Conservation (phyloP, 208 protist species). For the Trypanosoma caninum region DNA sequence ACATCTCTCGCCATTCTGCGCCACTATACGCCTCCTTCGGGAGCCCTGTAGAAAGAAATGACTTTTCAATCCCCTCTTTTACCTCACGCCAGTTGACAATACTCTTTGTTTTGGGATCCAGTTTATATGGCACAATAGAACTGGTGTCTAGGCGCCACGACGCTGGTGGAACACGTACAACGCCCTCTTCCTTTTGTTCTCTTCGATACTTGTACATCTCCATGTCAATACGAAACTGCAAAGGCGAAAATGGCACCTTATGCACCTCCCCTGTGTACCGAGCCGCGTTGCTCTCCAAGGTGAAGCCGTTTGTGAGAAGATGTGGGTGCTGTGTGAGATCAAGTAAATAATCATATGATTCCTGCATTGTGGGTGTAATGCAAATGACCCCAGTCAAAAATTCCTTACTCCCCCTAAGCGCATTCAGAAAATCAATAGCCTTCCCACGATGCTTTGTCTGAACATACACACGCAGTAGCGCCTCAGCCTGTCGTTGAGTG, state of each 20-base stretch:
- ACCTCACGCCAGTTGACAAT: conserved; percentile 88
- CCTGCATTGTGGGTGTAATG: conserved; percentile 66
- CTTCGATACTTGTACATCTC: conserved; percentile 76
- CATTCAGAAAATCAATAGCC: conserved; percentile 78
- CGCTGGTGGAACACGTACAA: conserved; percentile 81
- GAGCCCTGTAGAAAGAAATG: conserved; percentile 74
- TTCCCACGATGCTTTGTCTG: conserved; percentile 76
- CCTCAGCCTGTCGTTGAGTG: conserved; percentile 84
- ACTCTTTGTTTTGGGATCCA: conserved; percentile 57
- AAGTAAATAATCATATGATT: conserved; percentile 54
- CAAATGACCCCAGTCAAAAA: conserved; percentile 51
- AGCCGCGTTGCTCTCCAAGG: conserved; percentile 42
- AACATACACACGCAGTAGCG: conserved; percentile 68
- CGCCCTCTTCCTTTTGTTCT: conserved; percentile 83
- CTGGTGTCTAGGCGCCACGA: conserved; percentile 65
- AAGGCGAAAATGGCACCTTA: conserved; percentile 67
- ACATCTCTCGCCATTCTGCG: conserved; percentile 71
- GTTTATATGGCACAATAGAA: conserved; percentile 79
- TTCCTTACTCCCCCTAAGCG: conserved; percentile 70
- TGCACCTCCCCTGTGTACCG: conserved; percentile 67
- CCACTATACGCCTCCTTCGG: conserved; percentile 75
- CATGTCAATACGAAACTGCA: conserved; percentile 87
- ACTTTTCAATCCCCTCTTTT: conserved; percentile 83
- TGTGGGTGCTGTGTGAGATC: conserved; percentile 80
- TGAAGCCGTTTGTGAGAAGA: conserved; percentile 82